These are phyloP conservation scores for Bigelowiella natans DNA, from an alignment of 78 protist genomes.

Conservation along the genomic window DNA sequence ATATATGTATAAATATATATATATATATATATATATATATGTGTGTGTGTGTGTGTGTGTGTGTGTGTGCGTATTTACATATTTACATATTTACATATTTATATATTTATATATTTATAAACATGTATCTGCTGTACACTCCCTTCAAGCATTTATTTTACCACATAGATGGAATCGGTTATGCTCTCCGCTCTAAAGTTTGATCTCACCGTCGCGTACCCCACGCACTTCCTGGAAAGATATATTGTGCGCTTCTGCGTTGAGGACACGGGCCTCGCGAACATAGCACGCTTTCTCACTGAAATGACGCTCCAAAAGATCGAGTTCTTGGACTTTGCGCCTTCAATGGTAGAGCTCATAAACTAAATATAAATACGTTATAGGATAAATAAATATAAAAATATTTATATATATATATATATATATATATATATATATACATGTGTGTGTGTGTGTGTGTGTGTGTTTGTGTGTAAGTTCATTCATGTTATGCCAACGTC, in stretches of 20 bases:
- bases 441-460: no score
- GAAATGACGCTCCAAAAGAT: conserved; percentile 68
- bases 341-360: conserved; percentile 71
- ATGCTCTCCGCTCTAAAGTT: conserved; percentile 65
- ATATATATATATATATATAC: no score
- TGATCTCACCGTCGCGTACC: conserved; percentile 57
- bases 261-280: conserved; percentile 32
- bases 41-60: no score
- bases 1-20: no score
- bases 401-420: no score
- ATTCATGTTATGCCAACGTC: no score
- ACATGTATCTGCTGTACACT: not conserved
- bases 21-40: no score
- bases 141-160: not conserved
- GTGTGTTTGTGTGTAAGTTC: no score
- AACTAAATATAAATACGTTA: not conserved
- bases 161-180: conserved; percentile 2
- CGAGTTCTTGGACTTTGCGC: conserved; percentile 55
- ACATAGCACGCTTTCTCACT: conserved; percentile 60
- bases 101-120: no score
- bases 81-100: no score
- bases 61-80: no score
- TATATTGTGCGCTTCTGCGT: conserved; percentile 63
- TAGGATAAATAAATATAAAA: no score
- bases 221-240: conserved; percentile 77